These are phyloP conservation scores for Fusarium albosuccineum DNA, from an alignment of 2,329 filamentous ascomycete genomes.

Conservation along the genomic window DNA sequence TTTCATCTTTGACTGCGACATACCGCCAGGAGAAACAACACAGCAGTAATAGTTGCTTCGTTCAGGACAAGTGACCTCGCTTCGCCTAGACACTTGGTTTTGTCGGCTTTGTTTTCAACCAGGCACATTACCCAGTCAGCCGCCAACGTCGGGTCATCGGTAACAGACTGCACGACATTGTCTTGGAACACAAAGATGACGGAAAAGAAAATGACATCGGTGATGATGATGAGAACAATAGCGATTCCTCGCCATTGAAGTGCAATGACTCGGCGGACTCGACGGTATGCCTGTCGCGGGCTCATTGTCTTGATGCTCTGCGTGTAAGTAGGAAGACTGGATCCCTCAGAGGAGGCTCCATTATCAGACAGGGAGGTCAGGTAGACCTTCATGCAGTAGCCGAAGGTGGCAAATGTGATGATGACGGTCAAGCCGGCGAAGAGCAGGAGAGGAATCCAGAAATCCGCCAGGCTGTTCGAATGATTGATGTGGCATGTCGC, in stretches of 20 bases:
- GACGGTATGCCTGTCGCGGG: conserved; percentile 87
- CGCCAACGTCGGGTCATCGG: conserved; percentile 67
- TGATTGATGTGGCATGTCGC: conserved; percentile 96
- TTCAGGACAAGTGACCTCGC: conserved; percentile 76
- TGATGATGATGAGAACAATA: conserved; percentile 89
- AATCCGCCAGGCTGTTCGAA: conserved; percentile 81
- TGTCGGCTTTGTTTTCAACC: conserved; percentile 65
- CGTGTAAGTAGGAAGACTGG: conserved; percentile 76
- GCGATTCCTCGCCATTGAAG: conserved; percentile 95
- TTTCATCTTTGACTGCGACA: conserved; percentile 50
- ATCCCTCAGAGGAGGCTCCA: conserved; percentile 76
- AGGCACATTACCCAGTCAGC: conserved; percentile 80
- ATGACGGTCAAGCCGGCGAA: conserved; percentile 83
- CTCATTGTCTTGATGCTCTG: conserved; percentile 82
- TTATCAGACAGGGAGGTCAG: conserved; percentile 84
- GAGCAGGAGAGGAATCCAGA: conserved; percentile 90
- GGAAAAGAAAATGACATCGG: conserved; percentile 94
- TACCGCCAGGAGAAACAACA: conserved; percentile 85
- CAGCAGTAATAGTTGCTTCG: conserved; percentile 81
- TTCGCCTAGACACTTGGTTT: conserved; percentile 72
- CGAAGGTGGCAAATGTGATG: conserved; percentile 86
- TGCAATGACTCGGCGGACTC: conserved; percentile 86
- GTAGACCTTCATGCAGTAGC: conserved; percentile 96
- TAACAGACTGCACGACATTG: conserved; percentile 72
- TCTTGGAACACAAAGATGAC: conserved; percentile 92